Base-by-base conservation (phyloP, 202 grass and related monocot species). In the Setaria viridis region DNA sequence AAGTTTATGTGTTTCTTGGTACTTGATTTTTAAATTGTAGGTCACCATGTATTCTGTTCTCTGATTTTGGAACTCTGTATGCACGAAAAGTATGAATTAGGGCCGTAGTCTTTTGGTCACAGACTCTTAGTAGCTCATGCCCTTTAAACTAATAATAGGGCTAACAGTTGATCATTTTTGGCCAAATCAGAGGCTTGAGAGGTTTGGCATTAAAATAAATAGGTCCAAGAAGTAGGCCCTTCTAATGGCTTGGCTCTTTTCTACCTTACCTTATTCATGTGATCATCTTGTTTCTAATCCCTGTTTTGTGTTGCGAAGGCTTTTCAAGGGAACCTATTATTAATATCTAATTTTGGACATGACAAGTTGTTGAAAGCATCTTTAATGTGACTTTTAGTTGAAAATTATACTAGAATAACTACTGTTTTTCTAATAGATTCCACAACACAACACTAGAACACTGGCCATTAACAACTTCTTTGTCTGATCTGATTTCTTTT, bases 401-500 rank as follows among this genome's bases (percentile, higher is more conserved):
- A 67, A 73, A 32, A 34, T 2, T 17, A 1, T 73, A 74, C 71
- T 19, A 14, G 16, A 53, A 20, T 30, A 30, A 55, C 49, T 74
- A 34, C 20, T 55, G 47, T 55, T 74, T 74, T 17, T 51, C 3
- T 74, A 74, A 54, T 55, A 74, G 14, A 55, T 55, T 74, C 4
- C 72, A 29, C 48, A 56, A 70, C 11, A 54, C 33, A 42, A 16
- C 49, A 30, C 25, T 41, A 56, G 50, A 58, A 70, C 51, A 67
- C n/a, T 80, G 48, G 10, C 34, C 34, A 15, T 42, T 80, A 73
- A 21, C 57, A 41, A 10, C 62, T 64, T 84, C 11, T 21, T 30
- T 86, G 19, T 66, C 68, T 70, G 35, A 78, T 62, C 71, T 75
- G 50, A 20, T 74, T 55, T 74, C 3, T 72, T 83, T 64, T 51